A percentile compares a stretch with the other conserved stretches of the same genome.
Evolutionary conservation across 495 filamentous ascomycete species (phyloP).

Genomic region (Penicillium samsonianum): DNA sequence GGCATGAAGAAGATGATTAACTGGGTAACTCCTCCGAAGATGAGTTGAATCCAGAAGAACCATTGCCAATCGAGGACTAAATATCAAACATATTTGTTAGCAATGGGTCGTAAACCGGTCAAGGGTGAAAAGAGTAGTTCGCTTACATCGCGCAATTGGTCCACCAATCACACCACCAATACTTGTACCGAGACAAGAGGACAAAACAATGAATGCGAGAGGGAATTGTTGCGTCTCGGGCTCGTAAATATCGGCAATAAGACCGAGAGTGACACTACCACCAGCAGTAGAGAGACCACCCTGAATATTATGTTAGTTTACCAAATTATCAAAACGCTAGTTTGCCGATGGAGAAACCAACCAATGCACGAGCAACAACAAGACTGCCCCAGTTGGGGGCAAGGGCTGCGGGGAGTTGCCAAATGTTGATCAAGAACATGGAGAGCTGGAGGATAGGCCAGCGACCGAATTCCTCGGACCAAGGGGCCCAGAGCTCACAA

Average conservation of each 20-base stretch:
- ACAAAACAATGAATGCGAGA: conserved; percentile 72
- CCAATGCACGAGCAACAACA: conserved; percentile 63
- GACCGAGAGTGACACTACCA: conserved; percentile 75
- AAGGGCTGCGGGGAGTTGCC: conserved; percentile 66
- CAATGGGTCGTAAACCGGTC: neutral
- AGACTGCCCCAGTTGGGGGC: conserved; percentile 68
- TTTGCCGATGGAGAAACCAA: conserved; percentile 7
- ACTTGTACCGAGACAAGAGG: conserved; percentile 70
- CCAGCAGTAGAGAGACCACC: conserved; percentile 62
- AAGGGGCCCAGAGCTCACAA: conserved; percentile 79
- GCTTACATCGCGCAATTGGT: conserved; percentile 60
- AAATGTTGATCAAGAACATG: conserved; percentile 71
- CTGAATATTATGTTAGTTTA: conserved; percentile 17
- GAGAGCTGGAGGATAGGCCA: conserved; percentile 69
- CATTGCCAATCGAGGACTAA: conserved; percentile 62
- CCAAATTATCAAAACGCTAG: neutral
- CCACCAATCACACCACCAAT: conserved; percentile 79
- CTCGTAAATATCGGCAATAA: conserved; percentile 77
- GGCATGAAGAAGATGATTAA: conserved; percentile 65
- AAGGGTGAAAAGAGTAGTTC: neutral
- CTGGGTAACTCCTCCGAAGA: conserved; percentile 67
- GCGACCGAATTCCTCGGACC: conserved; percentile 75
- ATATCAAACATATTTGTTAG: neutral
- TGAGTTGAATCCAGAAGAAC: conserved; percentile 80
- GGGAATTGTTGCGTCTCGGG: conserved; percentile 63